Evolutionary conservation across 2,329 filamentous ascomycete genomes (phyloP).

Genomic region (Stylonectria norvegica): DNA sequence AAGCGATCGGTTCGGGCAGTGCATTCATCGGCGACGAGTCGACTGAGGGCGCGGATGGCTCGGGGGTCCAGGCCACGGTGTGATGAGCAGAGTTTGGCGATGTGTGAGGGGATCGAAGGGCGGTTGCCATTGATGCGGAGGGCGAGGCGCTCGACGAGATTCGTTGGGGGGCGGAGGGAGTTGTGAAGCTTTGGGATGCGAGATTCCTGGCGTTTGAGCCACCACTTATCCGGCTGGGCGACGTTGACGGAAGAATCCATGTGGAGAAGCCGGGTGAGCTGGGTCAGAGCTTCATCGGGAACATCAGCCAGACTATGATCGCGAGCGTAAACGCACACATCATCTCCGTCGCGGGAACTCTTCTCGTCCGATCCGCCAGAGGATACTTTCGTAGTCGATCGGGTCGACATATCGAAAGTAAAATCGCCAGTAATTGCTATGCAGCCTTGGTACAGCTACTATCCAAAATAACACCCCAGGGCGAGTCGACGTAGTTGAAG

Average conservation of each 20-base stretch:
- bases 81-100: constrained; percentile 38
- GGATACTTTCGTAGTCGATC: too few species aligned
- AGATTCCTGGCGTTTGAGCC: constrained; percentile 36
- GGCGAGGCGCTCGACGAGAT: constrained; percentile 31
- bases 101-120: constrained; percentile 21
- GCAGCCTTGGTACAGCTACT: too few species aligned
- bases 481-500: too few species aligned
- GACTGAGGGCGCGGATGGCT: constrained; percentile 43
- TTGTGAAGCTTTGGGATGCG: constrained; percentile 21
- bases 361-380: too few species aligned
- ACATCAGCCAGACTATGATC: constrained; percentile 14
- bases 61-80: constrained; percentile 42
- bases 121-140: constrained; percentile 26
- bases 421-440: too few species aligned
- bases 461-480: too few species aligned
- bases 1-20: constrained; percentile 32
- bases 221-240: constrained; percentile 31
- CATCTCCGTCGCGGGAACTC: too few species aligned
- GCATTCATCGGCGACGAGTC: constrained; percentile 41
- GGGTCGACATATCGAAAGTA: too few species aligned
- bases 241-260: constrained; percentile 27
- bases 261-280: constrained; percentile 36
- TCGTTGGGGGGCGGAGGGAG: constrained; percentile 26
- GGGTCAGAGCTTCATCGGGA: constrained; percentile 23
- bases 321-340: not conserved